Conservation (phyloP, 2,329 filamentous ascomycete genomes). For the Pestalotiopsis sp. region DNA sequence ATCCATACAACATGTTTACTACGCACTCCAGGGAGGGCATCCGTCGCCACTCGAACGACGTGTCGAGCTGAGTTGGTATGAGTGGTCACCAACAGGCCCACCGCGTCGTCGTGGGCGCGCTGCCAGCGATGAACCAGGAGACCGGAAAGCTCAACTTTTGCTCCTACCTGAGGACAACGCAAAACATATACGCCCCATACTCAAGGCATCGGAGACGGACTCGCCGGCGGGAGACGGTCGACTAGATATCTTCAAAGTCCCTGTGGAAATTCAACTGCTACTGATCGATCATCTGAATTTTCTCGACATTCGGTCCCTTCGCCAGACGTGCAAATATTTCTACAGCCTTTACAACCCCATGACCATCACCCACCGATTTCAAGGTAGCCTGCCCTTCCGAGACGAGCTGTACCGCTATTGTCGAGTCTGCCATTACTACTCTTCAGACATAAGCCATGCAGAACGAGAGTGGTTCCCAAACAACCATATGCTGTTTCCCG, state of each 20-base stretch:
- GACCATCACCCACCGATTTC: not conserved
- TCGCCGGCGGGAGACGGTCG: not conserved
- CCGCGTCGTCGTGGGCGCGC: no score
- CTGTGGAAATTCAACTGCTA: not conserved
- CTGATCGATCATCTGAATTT: not conserved
- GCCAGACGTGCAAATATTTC: slow-evolving; percentile 1
- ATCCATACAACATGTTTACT: not conserved
- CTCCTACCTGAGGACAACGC: not conserved
- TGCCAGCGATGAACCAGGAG: not conserved
- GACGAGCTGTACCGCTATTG: not conserved
- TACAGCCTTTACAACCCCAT: not conserved
- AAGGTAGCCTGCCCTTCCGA: not conserved
- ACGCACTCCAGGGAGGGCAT: not conserved
- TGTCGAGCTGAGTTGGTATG: not conserved
- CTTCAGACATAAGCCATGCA: not conserved
- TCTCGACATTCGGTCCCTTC: not conserved
- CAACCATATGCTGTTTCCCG: not conserved
- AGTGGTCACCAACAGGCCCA: not conserved
- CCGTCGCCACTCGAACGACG: not conserved
- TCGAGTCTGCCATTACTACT: not conserved
- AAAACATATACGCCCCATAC: not conserved
- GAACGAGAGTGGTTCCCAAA: not conserved
- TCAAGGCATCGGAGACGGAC: not conserved
- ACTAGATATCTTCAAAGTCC: not conserved
- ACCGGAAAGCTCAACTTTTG: not conserved